Base-by-base conservation (phyloP, 345 rosid genomes). In the Populus nigra region DNA sequence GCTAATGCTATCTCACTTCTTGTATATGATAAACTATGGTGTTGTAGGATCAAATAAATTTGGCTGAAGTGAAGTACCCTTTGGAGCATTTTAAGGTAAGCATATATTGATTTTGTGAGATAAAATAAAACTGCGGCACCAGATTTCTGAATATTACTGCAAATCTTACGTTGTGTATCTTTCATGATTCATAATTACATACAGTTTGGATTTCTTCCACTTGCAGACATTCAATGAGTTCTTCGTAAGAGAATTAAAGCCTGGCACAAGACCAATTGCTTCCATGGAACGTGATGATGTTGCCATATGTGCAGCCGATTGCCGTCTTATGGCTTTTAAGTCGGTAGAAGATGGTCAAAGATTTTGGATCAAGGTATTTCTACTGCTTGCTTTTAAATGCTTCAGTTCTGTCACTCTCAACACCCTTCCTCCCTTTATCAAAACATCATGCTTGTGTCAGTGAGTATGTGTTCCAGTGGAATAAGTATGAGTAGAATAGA, bases 201-300 rank as follows among this genome's bases (percentile, higher is more conserved):
- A 15, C 35, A 39, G 35, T 16, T 74, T 69, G 65, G 63, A 57
- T 65, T 62, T 31, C 63, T 73, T 68, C 45, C 9, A 71, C 61
- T 29, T 76, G 78, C 88, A 95, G 99, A 93, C 99, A 57, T 91
- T 95, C 84, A 95, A 95, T 84, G 98, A 93, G 62, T 95, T 95
- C 68, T 95, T 95, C 85, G 86, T 90, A 78, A 86, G 98, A 76
- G 98, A 95, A 86, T 83, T 95, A 72, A 91, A 93, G 79, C 91
- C 92, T 38, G 91, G 93, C 75, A 90, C 91, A 65, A 91, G 98
- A 87, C 88, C 94, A 72, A 87, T 91, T 77, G 91, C 96, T 57
- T 78, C 35, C 33, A 2, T 65, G 68, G 89, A 90, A 67, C 82
- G 65, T 65, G 84, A 90, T 65, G 93, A 91, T 76, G 76, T 91